Base-by-base conservation (phyloP, 164 flowering plant genomes). In the Annona cherimola region DNA sequence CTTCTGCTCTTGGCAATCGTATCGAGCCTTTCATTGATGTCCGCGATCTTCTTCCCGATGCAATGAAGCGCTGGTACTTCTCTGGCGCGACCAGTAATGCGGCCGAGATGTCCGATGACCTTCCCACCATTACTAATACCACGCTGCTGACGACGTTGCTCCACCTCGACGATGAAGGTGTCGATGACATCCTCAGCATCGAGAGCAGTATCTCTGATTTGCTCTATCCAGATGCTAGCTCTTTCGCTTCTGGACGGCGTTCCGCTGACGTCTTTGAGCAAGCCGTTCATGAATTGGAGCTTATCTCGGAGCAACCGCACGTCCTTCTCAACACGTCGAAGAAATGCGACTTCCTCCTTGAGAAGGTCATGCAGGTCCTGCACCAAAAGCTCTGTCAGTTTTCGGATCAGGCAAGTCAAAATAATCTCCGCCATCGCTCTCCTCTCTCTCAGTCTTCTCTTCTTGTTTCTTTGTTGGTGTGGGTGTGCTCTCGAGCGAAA, bases 1-100 rank as follows among this genome's bases (percentile, higher is more conserved):
- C 14, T 4, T 60, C 65, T 60, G 42, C 26, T 70, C 0, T 3
- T 6, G 1, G 50, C 42, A 16, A 79, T 82, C 3, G 4, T 2
- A 14, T 73, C 59, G 45, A 83, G 73, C 50, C 71, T 79, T 20
- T 67, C 76, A 42, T 76, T 83, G 70, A 86, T 86, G 26, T 80
- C 74, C 63, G 14, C 57, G 5, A 86, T 83, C n/a, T 78, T 70
- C 74, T 75, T 79, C 54, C 81, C 82, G 2, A 73, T 72, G 26
- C 65, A 64, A 68, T 76, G 73, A 5, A 61, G 75, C 43, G 71
- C 63, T 1, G 66, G 63, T 26, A 84, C n/a, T 14, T 79, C 68
- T 4, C 67, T 35, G 43, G 82, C 79, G 45, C 61, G 59, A 55
- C 79, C 26, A 62, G 74, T 67, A 44, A 20, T 4, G 1, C 50